phyloP scores from a whole-genome alignment of 106 monocot genomes.

The Iris macrosiphon region DNA sequence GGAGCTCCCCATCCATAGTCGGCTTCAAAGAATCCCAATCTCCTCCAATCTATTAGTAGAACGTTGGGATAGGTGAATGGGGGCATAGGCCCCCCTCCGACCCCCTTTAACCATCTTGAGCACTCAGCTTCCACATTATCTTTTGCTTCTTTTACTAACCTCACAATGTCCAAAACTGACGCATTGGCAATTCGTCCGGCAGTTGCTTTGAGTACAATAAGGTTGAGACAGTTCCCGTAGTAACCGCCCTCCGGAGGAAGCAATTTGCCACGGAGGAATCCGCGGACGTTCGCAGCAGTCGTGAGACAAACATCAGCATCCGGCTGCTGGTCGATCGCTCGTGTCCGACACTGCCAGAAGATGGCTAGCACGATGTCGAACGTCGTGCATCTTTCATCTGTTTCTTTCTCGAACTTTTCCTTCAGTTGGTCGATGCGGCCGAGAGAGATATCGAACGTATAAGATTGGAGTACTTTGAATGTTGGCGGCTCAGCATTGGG shows the following conservation, averaged over 20 bases:
- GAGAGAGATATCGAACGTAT: not conserved
- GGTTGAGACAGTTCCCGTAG: constrained; percentile 48
- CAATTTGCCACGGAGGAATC: not conserved
- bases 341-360: constrained; percentile 7
- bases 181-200: constrained; percentile 6
- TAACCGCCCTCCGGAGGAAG: constrained; percentile 8
- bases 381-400: not conserved
- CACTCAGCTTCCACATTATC: too few species aligned
- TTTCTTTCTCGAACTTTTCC: not conserved
- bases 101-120: too few species aligned
- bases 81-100: constrained; percentile 13
- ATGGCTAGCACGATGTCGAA: constrained; percentile 18
- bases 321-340: not conserved
- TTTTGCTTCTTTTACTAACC: constrained; percentile 35
- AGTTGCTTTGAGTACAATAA: constrained; percentile 13
- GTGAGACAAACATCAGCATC: not conserved
- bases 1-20: constrained; percentile 52
- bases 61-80: constrained; percentile 17
- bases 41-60: constrained; percentile 43
- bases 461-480: not conserved
- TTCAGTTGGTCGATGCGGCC: not conserved
- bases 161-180: constrained; percentile 22
- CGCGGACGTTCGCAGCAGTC: not conserved
- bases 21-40: constrained; percentile 35
- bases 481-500: too few species aligned